Base-by-base conservation (phyloP, 169 alveolate genomes). In the Cyclospora cayetanensis region DNA sequence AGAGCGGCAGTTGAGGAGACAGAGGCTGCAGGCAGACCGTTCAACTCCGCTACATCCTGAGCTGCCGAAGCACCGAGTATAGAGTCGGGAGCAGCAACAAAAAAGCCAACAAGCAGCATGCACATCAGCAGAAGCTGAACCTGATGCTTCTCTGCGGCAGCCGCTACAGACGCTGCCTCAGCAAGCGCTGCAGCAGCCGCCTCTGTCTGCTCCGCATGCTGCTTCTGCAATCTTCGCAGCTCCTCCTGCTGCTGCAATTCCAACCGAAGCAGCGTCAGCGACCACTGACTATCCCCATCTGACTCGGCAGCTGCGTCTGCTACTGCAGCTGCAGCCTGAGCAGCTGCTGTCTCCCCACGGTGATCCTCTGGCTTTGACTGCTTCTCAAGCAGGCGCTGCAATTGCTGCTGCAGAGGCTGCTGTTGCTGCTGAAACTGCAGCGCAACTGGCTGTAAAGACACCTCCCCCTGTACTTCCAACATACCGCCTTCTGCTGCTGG, bases 51-150 rank as follows among this genome's bases (percentile, higher is more conserved):
- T 31, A 88, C 42, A 50, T 92, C 95, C 79, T 92, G 95, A 9
- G 95, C 93, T 34, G 95, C 95, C 4, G 95, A 70, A 12, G 95
- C 90, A 20, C 95, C 95, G 50, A 92, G 79, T 5, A 92, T 55
- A 53, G 93, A 76, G 76, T 92, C 95, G 29, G 93, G 93, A 29
- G 93, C 93, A 15, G 95, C 86, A 29, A 89, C 65, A 18, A 79
- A 77, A 63, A 88, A 88, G 42, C 95, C 95, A 91, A 92, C 86
- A 50, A 87, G 42, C 34, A 35, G 25, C 84, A 72, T 72, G 74
- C n/a, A 60, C 37, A 74, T 5, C 31, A 41, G 85, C 37, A 31
- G 85, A 22, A 41, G 66, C 63, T 7, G 27, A 18, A 39, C 43
- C 39, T 74, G 31, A 25, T n/a, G 15, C 85, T 46, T 27, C 65